phyloP scores from a whole-genome alignment of 2,329 filamentous ascomycete species.

The Colletotrichum godetiae region DNA sequence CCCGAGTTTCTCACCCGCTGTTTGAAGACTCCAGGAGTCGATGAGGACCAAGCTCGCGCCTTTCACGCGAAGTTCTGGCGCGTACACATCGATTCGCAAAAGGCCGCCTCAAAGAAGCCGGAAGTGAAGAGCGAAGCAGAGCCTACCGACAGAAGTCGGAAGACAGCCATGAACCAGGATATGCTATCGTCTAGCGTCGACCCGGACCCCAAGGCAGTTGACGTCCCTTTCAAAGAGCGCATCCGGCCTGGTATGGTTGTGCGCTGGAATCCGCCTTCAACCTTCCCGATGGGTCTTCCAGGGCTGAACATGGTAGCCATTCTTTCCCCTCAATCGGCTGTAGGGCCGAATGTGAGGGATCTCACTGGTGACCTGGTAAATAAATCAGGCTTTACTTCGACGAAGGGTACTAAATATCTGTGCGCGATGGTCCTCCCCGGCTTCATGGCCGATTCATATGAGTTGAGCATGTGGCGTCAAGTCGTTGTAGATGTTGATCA shows the following conservation, averaged over 20 bases:
- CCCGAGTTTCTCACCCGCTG: conserved; percentile 55
- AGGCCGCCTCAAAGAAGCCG: conserved; percentile 1
- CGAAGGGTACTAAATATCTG: conserved; percentile 41
- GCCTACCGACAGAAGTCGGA: neutral
- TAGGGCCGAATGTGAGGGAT: conserved; percentile 38
- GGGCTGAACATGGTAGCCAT: conserved; percentile 46
- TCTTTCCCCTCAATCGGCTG: conserved; percentile 41
- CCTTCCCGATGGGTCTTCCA: conserved; percentile 29
- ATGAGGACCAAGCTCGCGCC: conserved; percentile 51
- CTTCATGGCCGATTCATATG: conserved; percentile 49
- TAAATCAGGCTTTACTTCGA: conserved; percentile 8
- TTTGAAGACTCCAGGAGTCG: conserved; percentile 49
- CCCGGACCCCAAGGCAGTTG: conserved; percentile 37
- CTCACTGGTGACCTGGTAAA: conserved; percentile 35
- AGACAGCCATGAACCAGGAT: neutral
- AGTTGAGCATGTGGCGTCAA: conserved; percentile 53
- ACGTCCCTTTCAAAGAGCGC: conserved; percentile 50
- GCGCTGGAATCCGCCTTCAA: conserved; percentile 41
- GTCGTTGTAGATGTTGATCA: conserved; percentile 44
- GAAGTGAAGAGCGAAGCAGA: neutral
- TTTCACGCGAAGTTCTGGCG: conserved; percentile 56
- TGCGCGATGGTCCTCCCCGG: conserved; percentile 51
- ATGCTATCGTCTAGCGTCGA: conserved; percentile 44
- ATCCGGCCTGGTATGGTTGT: conserved; percentile 56
- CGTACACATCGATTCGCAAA: conserved; percentile 53